Conservation (phyloP, 176 grass and related monocot species). For the Musa beccarii region DNA sequence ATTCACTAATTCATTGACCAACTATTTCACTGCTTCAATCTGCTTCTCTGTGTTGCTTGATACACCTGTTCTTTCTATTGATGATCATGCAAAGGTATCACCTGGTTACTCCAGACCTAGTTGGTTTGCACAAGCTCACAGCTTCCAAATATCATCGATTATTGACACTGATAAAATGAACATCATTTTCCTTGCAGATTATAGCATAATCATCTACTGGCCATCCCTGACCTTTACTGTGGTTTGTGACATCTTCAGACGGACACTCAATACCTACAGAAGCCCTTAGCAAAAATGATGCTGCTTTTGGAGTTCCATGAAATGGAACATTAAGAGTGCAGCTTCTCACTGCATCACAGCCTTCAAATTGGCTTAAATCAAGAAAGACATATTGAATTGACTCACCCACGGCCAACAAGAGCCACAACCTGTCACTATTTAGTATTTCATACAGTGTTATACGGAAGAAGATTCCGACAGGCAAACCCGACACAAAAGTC, state of each 20-base stretch:
- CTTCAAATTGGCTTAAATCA: conserved; percentile 57
- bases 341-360: conserved; percentile 34
- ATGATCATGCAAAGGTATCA: not conserved
- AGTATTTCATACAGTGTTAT: conserved; percentile 55
- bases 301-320: conserved; percentile 44
- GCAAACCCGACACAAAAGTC: conserved; percentile 55
- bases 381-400: conserved; percentile 46
- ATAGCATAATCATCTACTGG: conserved; percentile 38
- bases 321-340: conserved; percentile 45
- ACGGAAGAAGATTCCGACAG: conserved; percentile 51
- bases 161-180: conserved; percentile 46
- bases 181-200: conserved; percentile 44
- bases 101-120: not conserved
- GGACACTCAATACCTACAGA: conserved; percentile 57
- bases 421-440: conserved; percentile 54
- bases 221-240: conserved; percentile 32
- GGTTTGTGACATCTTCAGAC: conserved; percentile 23
- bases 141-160: conserved; percentile 19
- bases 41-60: not conserved
- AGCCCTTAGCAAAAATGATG: conserved; percentile 59
- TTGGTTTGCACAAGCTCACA: not conserved
- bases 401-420: conserved; percentile 44
- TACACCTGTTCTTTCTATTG: no score
- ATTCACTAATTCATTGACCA: not conserved
- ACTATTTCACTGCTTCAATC: not conserved